Base-by-base conservation (phyloP, 768 basidiomycete species). In the Mycena capillaripes region DNA sequence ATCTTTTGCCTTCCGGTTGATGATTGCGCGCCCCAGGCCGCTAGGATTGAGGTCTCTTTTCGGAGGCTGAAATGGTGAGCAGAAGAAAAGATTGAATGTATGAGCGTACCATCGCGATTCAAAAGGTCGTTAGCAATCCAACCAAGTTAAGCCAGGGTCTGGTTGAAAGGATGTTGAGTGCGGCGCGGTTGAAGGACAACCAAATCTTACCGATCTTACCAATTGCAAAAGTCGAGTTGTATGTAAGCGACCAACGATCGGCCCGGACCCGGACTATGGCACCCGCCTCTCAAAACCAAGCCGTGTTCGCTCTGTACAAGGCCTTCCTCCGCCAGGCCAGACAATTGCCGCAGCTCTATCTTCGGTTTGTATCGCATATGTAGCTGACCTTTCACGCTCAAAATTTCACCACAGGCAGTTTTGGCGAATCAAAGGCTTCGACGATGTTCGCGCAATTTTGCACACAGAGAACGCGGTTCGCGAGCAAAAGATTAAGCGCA, bases 21-120 rank as follows among this genome's bases (percentile, higher is more conserved):
- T 98, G 79, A 99, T 96, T 30, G 98, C 97, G 71, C 95, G 89
- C 38, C 98, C 98, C 30, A 99, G 87, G 17, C 98, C 98, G 73
- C 92, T 93, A 0, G 92, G 86, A 79, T 95, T 94, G 21, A 79
- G 86, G 76, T 91, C 89, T 79, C 85, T 89, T 81, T 88, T 93
- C 29, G 89, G 86, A 72, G 92, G 84, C 91, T 92, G 75, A 30
- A 23, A 56, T 57, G n/a, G 29, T 74, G 66, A 71, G 66, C 16
- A 14, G 38, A 46, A 36, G 32, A 38, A 27, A 14, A 19, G 27
- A 14, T n/a, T 9, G 8, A 11, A 56, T 30, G 12, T 40, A 48
- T 75, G 53, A 79, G 80, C 71, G 74, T 79, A 65, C 79, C 78
- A 75, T 75, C 25, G 66, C 42, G 42, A 32, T 67, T 27, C 12